Evolutionary conservation across 2,329 filamentous ascomycete species (phyloP).

Genomic region (Clarireedia hainanense): DNA sequence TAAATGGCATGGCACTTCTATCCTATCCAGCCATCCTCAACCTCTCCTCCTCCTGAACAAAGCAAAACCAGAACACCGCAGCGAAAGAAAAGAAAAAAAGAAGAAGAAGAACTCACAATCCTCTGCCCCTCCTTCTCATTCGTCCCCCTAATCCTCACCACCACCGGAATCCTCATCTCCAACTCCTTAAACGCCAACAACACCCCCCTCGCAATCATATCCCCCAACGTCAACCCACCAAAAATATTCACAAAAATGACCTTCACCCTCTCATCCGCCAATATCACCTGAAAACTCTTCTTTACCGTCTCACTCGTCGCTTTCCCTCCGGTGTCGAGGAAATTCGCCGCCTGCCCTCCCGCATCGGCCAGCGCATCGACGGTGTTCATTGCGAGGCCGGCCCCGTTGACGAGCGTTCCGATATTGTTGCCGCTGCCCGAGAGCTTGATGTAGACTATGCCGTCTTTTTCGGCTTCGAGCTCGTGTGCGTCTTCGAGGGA

Average conservation of each 20-base stretch:
- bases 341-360: slow-evolving; percentile 68
- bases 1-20: too few relatives aligned
- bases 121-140: slow-evolving; percentile 63
- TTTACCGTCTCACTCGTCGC: slow-evolving; percentile 77
- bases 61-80: background rate
- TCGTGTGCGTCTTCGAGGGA: slow-evolving; percentile 46
- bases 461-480: slow-evolving; percentile 55
- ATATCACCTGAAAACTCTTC: slow-evolving; percentile 65
- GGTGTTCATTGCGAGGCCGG: slow-evolving; percentile 86
- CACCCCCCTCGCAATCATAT: slow-evolving; percentile 74
- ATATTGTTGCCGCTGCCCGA: slow-evolving; percentile 53
- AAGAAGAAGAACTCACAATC: slow-evolving; percentile 38
- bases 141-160: slow-evolving; percentile 70
- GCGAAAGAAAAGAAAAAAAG: background rate
- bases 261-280: slow-evolving; percentile 63
- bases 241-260: slow-evolving; percentile 69
- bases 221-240: slow-evolving; percentile 52
- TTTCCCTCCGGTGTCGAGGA: slow-evolving; percentile 84
- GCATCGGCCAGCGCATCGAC: slow-evolving; percentile 67
- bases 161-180: slow-evolving; percentile 58
- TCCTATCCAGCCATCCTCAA: background rate
- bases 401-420: slow-evolving; percentile 81
- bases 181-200: slow-evolving; percentile 65
- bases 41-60: too few relatives aligned
- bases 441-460: slow-evolving; percentile 71